These are phyloP conservation scores for Fusarium lyarnte DNA, from an alignment of 2,329 filamentous ascomycete species.

Conservation along the genomic window DNA sequence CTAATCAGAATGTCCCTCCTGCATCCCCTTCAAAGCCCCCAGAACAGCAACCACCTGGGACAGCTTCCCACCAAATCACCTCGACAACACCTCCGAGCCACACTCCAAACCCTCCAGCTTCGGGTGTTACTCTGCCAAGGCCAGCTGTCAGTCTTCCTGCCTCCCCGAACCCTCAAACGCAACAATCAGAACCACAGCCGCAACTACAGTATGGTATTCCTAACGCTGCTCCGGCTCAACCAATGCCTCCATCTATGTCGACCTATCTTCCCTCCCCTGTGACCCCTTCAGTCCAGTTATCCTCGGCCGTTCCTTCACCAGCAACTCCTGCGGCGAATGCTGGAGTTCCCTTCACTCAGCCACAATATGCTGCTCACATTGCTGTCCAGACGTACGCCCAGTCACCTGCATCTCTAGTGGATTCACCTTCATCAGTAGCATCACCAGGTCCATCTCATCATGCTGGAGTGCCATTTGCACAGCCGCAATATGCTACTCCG, in stretches of 20 bases:
- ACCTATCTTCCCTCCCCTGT: slow-evolving; percentile 23
- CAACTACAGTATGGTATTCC: slow-evolving; percentile 19
- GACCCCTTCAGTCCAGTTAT: slow-evolving; percentile 18
- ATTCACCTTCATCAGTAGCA: slow-evolving; percentile 1
- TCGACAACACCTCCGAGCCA: slow-evolving; percentile 9
- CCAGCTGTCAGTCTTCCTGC: slow-evolving; percentile 16
- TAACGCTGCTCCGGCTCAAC: slow-evolving; percentile 18
- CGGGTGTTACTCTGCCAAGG: slow-evolving; percentile 3
- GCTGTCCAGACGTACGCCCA: slow-evolving; percentile 18
- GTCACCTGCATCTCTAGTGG: neutral
- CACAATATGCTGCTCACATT: slow-evolving; percentile 34
- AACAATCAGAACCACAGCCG: slow-evolving; percentile 3
- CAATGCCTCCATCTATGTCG: slow-evolving; percentile 10
- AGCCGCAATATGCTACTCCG: slow-evolving; percentile 34
- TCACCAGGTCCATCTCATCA: slow-evolving; percentile 6
- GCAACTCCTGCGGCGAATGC: slow-evolving; percentile 14
- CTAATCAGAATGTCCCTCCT: slow-evolving; percentile 7
- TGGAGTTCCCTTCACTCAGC: slow-evolving; percentile 25
- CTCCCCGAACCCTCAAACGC: slow-evolving; percentile 13
- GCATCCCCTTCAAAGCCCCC: neutral
- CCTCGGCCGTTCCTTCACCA: slow-evolving; percentile 7
- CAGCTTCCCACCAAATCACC: slow-evolving; percentile 40
- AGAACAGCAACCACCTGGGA: slow-evolving; percentile 23
- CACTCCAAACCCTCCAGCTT: neutral
- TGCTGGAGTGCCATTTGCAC: slow-evolving; percentile 27